Percentiles rank a stretch among this genome's conserved stretches.
phyloP scores from a whole-genome alignment of 176 grass and related monocot genomes.

The Lolium perenne region DNA sequence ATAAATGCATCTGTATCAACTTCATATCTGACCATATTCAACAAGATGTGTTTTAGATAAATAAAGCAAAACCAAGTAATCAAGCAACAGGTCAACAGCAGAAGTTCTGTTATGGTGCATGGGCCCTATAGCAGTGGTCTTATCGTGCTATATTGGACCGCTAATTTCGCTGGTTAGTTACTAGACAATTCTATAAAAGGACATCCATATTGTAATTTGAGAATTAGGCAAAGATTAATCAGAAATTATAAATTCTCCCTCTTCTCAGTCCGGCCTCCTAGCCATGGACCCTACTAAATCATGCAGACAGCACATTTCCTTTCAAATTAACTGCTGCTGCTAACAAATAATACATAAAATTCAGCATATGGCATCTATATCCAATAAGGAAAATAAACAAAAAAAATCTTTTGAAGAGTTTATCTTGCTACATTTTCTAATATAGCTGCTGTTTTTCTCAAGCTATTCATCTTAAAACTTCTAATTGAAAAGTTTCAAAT shows the following conservation, averaged over 20 bases:
- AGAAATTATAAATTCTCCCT: not conserved
- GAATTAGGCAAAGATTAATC: slow-evolving; percentile 12
- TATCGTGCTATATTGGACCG: not conserved
- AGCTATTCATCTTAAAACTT: slow-evolving; percentile 32
- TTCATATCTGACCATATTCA: slow-evolving; percentile 87
- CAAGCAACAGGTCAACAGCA: not conserved
- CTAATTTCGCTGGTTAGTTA: not conserved
- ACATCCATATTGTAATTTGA: not conserved
- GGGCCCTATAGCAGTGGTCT: not conserved
- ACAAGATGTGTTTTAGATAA: slow-evolving; percentile 39
- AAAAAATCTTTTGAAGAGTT: slow-evolving; percentile 14
- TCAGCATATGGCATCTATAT: slow-evolving; percentile 12
- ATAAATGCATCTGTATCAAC: slow-evolving; percentile 99
- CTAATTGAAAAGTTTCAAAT: slow-evolving; percentile 1
- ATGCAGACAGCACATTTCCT: not conserved
- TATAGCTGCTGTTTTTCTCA: not conserved
- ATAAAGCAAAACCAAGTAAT: slow-evolving; percentile 36
- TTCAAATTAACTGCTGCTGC: slow-evolving; percentile 12
- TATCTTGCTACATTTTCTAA: slow-evolving; percentile 27
- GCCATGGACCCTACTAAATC: slow-evolving; percentile 13
- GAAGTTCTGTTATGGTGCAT: not conserved
- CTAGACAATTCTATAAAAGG: slow-evolving; percentile 19
- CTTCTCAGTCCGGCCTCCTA: not conserved
- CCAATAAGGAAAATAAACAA: slow-evolving; percentile 8
- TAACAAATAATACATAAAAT: slow-evolving; percentile 1